phyloP scores from a whole-genome alignment of 169 alveolate genomes.

The Eimeria necatrix region DNA sequence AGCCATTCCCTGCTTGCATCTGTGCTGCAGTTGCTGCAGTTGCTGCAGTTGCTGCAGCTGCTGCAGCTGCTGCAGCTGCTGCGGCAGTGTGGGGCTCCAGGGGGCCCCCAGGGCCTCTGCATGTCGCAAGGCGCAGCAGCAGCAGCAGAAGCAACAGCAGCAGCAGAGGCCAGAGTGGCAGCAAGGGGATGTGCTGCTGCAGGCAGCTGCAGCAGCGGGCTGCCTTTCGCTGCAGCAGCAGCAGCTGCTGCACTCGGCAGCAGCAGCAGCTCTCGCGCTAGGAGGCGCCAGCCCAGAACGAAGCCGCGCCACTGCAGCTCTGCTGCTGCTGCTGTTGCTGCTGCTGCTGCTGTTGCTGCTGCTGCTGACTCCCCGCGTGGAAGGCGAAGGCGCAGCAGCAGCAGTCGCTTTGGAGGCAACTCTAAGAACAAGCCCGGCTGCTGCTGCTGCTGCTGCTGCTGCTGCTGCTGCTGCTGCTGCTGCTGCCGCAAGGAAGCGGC shows the following conservation, averaged over 20 bases:
- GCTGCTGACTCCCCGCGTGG: neutral
- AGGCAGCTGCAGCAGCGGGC: no score
- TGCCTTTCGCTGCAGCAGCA: neutral
- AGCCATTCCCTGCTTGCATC: neutral
- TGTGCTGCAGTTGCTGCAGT: neutral
- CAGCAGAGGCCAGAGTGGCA: no score
- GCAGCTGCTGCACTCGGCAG: neutral
- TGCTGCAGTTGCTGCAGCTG: no score
- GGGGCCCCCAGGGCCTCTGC: no score
- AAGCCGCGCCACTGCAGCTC: neutral
- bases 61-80: no score
- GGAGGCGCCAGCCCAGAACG: conserved; percentile 10
- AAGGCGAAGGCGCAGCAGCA: neutral
- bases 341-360: conserved; percentile 34
- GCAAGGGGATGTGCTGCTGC: no score
- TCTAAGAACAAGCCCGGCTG: neutral
- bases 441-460: conserved; percentile 7
- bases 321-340: conserved; percentile 34
- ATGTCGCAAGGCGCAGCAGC: neutral
- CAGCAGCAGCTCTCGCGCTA: conserved; percentile 16
- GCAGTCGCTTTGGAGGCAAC: neutral
- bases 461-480: conserved; percentile 53
- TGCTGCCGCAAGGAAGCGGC: neutral
- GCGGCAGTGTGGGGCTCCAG: no score
- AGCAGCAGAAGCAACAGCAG: neutral